Evolutionary conservation across 305 asterid genomes (phyloP).

Genomic region (Coffea humblotiana): DNA sequence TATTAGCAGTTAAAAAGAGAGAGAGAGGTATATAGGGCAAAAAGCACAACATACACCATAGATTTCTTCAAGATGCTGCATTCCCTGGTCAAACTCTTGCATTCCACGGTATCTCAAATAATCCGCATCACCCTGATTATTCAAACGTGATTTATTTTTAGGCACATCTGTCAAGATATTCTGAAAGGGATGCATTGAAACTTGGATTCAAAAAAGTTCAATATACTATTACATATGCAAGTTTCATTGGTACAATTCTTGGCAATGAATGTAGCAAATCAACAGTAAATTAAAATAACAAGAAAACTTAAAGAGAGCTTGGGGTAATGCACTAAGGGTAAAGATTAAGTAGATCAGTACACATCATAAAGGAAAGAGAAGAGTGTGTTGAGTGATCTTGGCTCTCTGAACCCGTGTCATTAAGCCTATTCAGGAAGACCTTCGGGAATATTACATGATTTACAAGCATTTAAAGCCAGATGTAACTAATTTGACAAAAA

Average conservation of each 20-base stretch:
- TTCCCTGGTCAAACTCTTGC: constrained; percentile 98
- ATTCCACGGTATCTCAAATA: constrained; percentile 79
- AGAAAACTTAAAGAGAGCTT: neutral
- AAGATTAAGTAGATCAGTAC: neutral
- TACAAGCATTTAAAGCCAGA: neutral
- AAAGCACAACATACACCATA: constrained; percentile 61
- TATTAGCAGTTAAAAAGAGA: neutral
- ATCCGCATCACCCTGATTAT: constrained; percentile 84
- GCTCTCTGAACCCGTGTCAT: neutral
- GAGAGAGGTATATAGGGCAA: constrained; percentile 17
- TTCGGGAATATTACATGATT: neutral
- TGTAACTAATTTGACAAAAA: neutral
- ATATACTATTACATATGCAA: neutral
- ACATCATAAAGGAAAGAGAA: neutral
- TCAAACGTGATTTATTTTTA: constrained; percentile 27
- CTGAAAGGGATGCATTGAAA: neutral
- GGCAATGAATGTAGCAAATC: neutral
- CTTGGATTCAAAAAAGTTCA: neutral
- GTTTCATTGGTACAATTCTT: neutral
- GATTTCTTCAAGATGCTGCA: constrained; percentile 94
- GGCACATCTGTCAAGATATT: neutral
- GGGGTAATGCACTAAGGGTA: neutral
- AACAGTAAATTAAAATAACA: neutral
- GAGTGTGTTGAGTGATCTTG: neutral
- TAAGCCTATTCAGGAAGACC: neutral